Percentiles rank a stretch among this genome's conserved stretches.
Evolutionary conservation across 352 stramenopile genomes (phyloP).

Genomic region (Globisporangium paddicum): DNA sequence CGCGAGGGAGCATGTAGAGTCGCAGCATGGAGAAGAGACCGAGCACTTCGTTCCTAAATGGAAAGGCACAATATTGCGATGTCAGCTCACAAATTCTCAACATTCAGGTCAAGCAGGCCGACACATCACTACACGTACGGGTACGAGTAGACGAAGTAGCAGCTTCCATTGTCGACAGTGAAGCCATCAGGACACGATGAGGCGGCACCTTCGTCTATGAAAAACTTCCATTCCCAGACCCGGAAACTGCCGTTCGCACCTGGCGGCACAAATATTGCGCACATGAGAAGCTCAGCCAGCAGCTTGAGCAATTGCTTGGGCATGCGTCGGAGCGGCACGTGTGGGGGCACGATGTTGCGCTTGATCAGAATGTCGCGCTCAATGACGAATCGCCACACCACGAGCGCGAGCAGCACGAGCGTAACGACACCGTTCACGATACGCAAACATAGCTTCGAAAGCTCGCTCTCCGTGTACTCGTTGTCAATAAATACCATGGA

Average conservation of each 20-base stretch:
- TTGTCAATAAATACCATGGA: conserved; percentile 70
- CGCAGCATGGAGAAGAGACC: conserved; percentile 60
- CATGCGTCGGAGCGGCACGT: conserved; percentile 51
- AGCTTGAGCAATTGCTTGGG: conserved; percentile 35
- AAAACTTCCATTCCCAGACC: conserved; percentile 71
- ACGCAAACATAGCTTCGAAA: conserved; percentile 36
- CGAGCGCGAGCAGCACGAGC: conserved; percentile 35
- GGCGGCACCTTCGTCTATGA: conserved; percentile 23
- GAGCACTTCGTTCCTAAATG: conserved; percentile 53
- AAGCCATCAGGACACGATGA: conserved; percentile 30
- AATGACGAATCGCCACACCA: conserved; percentile 52
- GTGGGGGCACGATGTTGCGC: conserved; percentile 49
- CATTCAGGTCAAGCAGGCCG: background rate
- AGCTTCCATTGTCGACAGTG: conserved; percentile 27
- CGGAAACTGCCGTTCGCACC: conserved; percentile 40
- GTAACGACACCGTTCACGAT: conserved; percentile 40
- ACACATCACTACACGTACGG: conserved; percentile 26
- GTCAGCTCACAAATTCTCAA: too few species aligned
- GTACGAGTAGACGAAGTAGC: conserved; percentile 69
- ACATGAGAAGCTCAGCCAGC: conserved; percentile 41
- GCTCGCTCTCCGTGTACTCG: conserved; percentile 31
- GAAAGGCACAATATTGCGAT: background rate
- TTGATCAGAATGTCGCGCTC: conserved; percentile 57
- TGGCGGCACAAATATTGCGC: conserved; percentile 49
- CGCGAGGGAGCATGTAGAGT: conserved; percentile 72